A percentile compares a stretch with the other conserved stretches of the same genome.
Evolutionary conservation across 1,139 yeast genomes (phyloP).

Genomic region (Pichia norvegensis): DNA sequence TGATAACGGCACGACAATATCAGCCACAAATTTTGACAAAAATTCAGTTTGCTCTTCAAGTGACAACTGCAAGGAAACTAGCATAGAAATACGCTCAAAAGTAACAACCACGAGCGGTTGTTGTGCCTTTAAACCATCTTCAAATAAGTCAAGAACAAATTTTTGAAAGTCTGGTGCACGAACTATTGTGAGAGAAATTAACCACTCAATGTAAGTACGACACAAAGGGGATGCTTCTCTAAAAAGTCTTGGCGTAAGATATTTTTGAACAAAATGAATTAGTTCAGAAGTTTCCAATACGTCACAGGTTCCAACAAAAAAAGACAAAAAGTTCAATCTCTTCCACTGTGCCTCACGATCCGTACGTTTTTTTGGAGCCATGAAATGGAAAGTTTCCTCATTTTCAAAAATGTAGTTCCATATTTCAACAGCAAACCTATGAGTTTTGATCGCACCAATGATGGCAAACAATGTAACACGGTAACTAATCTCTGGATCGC

Average conservation of each 20-base stretch:
- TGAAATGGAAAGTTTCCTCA: slow-evolving; percentile 36
- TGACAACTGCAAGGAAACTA: slow-evolving; percentile 42
- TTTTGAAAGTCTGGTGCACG: slow-evolving; percentile 17
- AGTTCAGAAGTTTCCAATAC: slow-evolving; percentile 21
- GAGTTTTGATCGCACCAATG: slow-evolving; percentile 31
- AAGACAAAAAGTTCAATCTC: slow-evolving; percentile 50
- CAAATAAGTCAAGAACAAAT: slow-evolving; percentile 25
- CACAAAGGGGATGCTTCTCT: slow-evolving; percentile 71
- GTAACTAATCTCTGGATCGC: slow-evolving; percentile 50
- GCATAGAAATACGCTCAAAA: slow-evolving; percentile 52
- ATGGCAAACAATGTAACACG: slow-evolving; percentile 44
- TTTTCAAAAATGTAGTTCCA: slow-evolving; percentile 38
- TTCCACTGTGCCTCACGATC: slow-evolving; percentile 66
- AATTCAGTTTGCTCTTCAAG: slow-evolving; percentile 24
- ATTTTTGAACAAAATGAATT: slow-evolving; percentile 18
- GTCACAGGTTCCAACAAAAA: slow-evolving; percentile 38
- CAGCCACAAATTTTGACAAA: slow-evolving; percentile 29
- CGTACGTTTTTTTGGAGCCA: slow-evolving; percentile 44
- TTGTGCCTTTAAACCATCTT: slow-evolving; percentile 25
- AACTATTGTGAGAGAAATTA: slow-evolving; percentile 39
- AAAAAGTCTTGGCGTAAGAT: slow-evolving; percentile 31
- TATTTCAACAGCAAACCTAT: slow-evolving; percentile 33
- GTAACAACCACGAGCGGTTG: slow-evolving; percentile 52
- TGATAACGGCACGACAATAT: slow-evolving; percentile 53
- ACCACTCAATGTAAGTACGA: slow-evolving; percentile 75